Evolutionary conservation across 108 stramenopile species (phyloP).

Genomic region (Aurantiochytrium sp.): DNA sequence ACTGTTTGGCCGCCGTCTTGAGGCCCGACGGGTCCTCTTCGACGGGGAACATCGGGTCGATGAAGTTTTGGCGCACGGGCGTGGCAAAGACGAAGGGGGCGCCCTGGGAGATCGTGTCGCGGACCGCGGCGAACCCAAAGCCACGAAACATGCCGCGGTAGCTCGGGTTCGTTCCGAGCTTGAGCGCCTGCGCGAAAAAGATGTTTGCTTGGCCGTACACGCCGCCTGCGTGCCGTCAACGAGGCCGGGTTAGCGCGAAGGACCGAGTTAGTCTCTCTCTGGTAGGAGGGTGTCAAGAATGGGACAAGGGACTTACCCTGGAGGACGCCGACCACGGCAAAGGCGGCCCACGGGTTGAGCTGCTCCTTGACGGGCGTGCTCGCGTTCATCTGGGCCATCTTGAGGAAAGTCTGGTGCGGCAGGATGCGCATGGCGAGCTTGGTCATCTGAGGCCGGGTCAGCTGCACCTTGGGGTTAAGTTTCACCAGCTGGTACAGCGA

Average conservation of each 20-base stretch:
- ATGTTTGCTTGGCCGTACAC: conserved; percentile 51
- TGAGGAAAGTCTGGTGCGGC: conserved; percentile 45
- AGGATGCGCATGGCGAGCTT: conserved; percentile 28
- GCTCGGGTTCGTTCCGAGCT: conserved; percentile 34
- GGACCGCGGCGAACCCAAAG: conserved; percentile 38
- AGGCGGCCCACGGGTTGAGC: conserved; percentile 50
- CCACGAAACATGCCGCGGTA: conserved; percentile 41
- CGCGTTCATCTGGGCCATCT: conserved; percentile 43
- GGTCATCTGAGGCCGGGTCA: not conserved
- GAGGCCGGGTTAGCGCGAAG: not conserved
- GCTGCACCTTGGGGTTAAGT: conserved; percentile 29
- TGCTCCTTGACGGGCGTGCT: conserved; percentile 47
- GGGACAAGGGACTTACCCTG: conserved; percentile 20
- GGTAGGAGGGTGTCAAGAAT: too few relatives aligned
- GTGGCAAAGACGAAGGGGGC: conserved; percentile 43
- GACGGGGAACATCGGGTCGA: conserved; percentile 13
- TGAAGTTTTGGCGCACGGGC: conserved; percentile 8
- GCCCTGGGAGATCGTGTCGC: conserved; percentile 46
- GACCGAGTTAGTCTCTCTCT: too few relatives aligned
- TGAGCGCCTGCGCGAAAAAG: conserved; percentile 37
- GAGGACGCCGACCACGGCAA: conserved; percentile 45
- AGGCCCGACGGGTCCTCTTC: conserved; percentile 10
- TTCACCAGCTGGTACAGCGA: conserved; percentile 43
- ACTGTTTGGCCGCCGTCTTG: not conserved
- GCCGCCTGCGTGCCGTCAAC: not conserved